Evolutionary conservation across 306 rosid genomes (phyloP), one percentile per base, ranked within the genome.

Genomic region (Acmispon strigosus): DNA sequence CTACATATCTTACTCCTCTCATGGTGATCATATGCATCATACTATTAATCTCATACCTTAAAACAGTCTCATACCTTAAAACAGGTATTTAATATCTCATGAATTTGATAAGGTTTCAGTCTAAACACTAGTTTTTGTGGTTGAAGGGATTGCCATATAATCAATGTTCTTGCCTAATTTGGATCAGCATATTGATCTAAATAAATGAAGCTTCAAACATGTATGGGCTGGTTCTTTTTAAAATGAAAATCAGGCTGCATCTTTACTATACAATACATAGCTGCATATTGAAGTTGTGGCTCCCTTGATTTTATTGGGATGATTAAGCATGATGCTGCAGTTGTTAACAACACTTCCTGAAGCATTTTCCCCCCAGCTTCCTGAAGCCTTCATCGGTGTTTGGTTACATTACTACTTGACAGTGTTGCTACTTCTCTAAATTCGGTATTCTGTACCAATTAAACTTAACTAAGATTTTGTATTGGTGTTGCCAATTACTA

Each of bases 131-230:
- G 60, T 69, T 20, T 56, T 32, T 55, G 57, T 39, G 32, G 55
- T 57, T 64, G 54, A 56, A 27, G 70, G 58, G n/a, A 11, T 45
- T 45, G 65, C 41, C n/a, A n/a, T 48, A 27, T 17, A 42, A 50
- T 36, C 62, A 48, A 57, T 48, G 27, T 19, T 36, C 70, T 44
- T 45, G 44, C 41, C 51, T 45, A 16, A 51, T 62, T 15, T 64
- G 29, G 51, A 4, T 20, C 48, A 45, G 7, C 53, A 15, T 29
- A 63, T 48, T 64, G 39, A 47, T 55, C 34, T 39, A 22, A 47
- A 55, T 24, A 78, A 76, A 55, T 71, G 73, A 57, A 56, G 65
- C 41, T 24, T 45, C 15, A 56, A 55, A 39, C 68, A 36, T 55
- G 37, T 45, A 42, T 47, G 17, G 69, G 19, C 27, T 55, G 16